Conservation (phyloP, 768 basidiomycete species). For the Brasilioporus rufonigricans region DNA sequence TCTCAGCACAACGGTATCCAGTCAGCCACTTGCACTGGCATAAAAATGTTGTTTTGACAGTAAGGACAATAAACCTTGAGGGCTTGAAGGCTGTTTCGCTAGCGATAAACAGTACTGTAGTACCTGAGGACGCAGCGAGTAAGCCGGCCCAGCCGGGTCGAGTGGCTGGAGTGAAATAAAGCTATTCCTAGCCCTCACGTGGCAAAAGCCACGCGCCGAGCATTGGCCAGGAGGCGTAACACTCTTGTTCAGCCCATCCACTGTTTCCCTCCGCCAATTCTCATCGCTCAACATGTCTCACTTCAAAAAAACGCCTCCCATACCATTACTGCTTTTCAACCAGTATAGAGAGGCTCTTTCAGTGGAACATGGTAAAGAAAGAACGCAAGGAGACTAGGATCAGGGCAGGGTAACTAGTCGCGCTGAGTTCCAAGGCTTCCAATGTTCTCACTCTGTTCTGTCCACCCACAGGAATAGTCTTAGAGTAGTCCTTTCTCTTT, state of each 20-base stretch:
- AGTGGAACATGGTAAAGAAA: not conserved
- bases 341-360: not conserved
- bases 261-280: constrained; percentile 26
- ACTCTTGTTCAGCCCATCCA: constrained; percentile 35
- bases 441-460: constrained; percentile 9
- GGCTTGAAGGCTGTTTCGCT: too few relatives aligned
- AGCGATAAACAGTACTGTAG: not conserved
- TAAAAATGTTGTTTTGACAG: not conserved
- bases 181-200: constrained; percentile 27
- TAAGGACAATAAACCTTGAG: not conserved
- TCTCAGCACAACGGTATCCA: not conserved
- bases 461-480: not conserved
- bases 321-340: not conserved
- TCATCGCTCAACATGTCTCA: constrained; percentile 25
- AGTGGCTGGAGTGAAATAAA: constrained; percentile 19
- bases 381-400: constrained; percentile 15
- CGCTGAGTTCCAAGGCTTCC: constrained; percentile 4
- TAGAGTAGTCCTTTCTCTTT: not conserved
- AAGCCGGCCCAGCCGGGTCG: not conserved
- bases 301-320: constrained; percentile 2
- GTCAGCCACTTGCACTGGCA: not conserved
- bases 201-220: constrained; percentile 31
- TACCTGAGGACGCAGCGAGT: not conserved
- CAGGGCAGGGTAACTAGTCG: constrained; percentile 25
- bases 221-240: constrained; percentile 30